These are phyloP conservation scores for Beverwykella pulmonaria DNA, from an alignment of 495 filamentous ascomycete genomes.

Conservation along the genomic window DNA sequence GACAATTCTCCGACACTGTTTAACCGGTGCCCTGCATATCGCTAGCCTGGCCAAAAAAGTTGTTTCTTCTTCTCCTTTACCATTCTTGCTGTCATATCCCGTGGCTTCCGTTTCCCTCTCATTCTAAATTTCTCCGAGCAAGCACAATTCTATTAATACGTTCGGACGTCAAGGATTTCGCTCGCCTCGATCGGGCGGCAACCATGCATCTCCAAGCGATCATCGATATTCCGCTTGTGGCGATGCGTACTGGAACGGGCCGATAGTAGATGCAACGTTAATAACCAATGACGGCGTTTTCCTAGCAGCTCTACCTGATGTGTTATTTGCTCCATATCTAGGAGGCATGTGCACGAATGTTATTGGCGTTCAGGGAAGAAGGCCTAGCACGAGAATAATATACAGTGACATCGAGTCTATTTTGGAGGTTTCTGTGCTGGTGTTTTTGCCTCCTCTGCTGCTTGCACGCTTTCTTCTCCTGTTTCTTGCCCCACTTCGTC, in stretches of 20 bases:
- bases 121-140: too few species aligned
- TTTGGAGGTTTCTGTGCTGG: too few species aligned
- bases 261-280: not conserved
- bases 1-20: not conserved
- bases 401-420: too few species aligned
- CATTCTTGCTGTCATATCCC: not conserved
- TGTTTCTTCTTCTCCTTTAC: not conserved
- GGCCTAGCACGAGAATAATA: too few species aligned
- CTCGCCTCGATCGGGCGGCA: not conserved
- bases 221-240: not conserved
- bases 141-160: not conserved
- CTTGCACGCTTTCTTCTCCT: too few species aligned
- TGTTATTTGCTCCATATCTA: not conserved
- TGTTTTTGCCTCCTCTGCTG: too few species aligned
- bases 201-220: not conserved
- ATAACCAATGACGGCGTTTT: not conserved
- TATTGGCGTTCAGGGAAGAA: not conserved
- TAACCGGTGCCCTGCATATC: not conserved
- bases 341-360: too few species aligned
- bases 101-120: too few species aligned
- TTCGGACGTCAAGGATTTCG: too few species aligned
- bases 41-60: too few species aligned
- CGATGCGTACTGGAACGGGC: not conserved
- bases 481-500: too few species aligned
- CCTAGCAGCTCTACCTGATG: not conserved